Base-by-base conservation (phyloP, 306 rosid species). In the Trifolium repens region DNA sequence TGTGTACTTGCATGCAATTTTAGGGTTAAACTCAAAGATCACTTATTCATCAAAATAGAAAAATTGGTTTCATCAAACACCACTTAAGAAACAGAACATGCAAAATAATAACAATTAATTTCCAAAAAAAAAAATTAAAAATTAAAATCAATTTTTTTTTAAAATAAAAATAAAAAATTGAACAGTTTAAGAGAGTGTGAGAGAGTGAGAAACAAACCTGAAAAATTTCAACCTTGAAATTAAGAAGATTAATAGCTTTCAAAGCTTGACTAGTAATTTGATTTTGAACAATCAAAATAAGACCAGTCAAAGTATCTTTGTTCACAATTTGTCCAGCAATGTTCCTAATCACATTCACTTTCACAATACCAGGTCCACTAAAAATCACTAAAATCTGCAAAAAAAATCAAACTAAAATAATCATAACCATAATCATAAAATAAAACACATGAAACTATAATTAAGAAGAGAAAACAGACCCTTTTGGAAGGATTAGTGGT, bases 201-300 rank as follows among this genome's bases (percentile, higher is more conserved):
- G 57, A 15, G 9, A 49, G 55, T 15, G 61, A 16, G 73, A 82
- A 73, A 83, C 87, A 69, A 80, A 94, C 99, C 97, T 92, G 97
- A 62, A 94, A 94, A 37, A 90, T 84, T 79, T 94, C 99, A 67
- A 89, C 97, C 78, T 91, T 92, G 74, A 90, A 88, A 2, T 83
- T 44, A 39, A 88, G 80, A 46, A 72, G 50, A 17, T 84, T 81
- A 13, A 94, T 73, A 3, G 89, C 87, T 79, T 94, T 94, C 83
- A 82, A 77, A 49, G 97, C 99, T 80, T 88, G 96, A 80, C 68
- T 85, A 57, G 99, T 94, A 43, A 94, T 81, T 27, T 80, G 81
- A 82, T 62, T 82, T 73, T 94, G 90, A 60, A 85, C 82, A 32
- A 94, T 85, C 75, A 94, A 78, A 22, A 90, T 87, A 30, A 92